Conservation (phyloP, 2,329 filamentous ascomycete genomes). For the Tolypocladium sp. region DNA sequence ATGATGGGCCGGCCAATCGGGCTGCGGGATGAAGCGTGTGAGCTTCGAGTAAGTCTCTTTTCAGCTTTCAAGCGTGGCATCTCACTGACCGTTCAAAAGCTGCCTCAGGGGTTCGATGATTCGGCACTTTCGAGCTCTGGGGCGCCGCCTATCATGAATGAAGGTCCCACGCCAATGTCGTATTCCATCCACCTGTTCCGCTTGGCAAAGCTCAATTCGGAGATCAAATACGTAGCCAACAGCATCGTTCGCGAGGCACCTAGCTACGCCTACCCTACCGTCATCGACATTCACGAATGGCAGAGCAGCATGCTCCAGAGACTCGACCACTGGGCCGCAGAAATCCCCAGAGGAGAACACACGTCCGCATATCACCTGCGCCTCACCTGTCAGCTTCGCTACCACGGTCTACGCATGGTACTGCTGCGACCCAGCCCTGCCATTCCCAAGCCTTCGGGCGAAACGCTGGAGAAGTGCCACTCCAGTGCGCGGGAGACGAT, state of each 20-base stretch:
- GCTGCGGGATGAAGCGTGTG: conserved; percentile 44
- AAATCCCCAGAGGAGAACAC: conserved; percentile 20
- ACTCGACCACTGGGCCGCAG: conserved; percentile 28
- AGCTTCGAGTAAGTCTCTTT: conserved; percentile 30
- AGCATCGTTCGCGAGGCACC: conserved; percentile 38
- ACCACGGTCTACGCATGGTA: conserved; percentile 38
- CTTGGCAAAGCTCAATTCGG: conserved; percentile 39
- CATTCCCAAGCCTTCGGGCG: conserved; percentile 35
- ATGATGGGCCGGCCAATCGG: conserved; percentile 49
- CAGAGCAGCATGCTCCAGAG: conserved; percentile 29
- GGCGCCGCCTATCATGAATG: neutral
- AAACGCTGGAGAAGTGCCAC: conserved; percentile 31
- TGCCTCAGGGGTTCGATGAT: conserved; percentile 4
- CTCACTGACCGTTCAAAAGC: conserved; percentile 2
- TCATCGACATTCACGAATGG: conserved; percentile 35
- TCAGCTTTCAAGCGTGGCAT: neutral
- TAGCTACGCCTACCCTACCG: conserved; percentile 36
- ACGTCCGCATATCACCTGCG: conserved; percentile 13
- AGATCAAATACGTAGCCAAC: conserved; percentile 48
- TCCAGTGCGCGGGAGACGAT: conserved; percentile 31
- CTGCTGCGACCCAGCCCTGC: conserved; percentile 41
- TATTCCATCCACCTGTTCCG: conserved; percentile 40
- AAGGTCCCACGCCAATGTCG: conserved; percentile 16
- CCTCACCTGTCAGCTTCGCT: conserved; percentile 32
- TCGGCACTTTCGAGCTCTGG: neutral